Percentiles rank a stretch among this genome's conserved stretches.
phyloP scores from a whole-genome alignment of 768 basidiomycete genomes.

The Leccinum uliginosum region DNA sequence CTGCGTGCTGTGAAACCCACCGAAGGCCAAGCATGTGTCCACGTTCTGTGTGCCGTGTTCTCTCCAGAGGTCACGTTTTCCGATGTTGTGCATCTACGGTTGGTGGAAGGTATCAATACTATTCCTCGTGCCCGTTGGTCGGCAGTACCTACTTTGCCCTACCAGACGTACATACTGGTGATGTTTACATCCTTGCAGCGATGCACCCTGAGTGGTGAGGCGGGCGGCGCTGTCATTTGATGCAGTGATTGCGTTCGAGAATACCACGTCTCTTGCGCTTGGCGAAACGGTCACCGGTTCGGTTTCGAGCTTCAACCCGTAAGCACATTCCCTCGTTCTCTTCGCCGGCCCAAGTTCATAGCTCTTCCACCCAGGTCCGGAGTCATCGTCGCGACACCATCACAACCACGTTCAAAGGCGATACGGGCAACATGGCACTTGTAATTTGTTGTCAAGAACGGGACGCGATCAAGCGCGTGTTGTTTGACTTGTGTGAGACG shows the following conservation, averaged over 20 bases:
- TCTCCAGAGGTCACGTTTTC: constrained; percentile 81
- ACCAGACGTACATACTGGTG: background rate
- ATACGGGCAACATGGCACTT: constrained; percentile 74
- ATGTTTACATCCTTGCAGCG: constrained; percentile 39
- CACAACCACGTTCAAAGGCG: constrained; percentile 70
- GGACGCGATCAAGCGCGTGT: constrained; percentile 54
- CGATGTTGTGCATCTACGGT: constrained; percentile 63
- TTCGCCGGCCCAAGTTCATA: background rate
- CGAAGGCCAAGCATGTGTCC: constrained; percentile 91
- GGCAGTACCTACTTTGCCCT: constrained; percentile 45
- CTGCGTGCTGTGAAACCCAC: constrained; percentile 83
- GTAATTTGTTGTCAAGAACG: constrained; percentile 79
- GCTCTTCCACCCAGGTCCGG: constrained; percentile 53
- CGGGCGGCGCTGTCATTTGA: constrained; percentile 74
- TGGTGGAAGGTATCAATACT: constrained; percentile 83
- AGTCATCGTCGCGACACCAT: constrained; percentile 65
- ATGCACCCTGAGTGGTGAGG: constrained; percentile 70
- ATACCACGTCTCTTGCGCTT: constrained; percentile 90
- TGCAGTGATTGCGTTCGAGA: constrained; percentile 80
- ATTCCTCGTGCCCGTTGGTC: constrained; percentile 71
- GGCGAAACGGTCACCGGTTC: constrained; percentile 77
- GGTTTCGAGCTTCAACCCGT: constrained; percentile 91
- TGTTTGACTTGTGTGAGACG: constrained; percentile 82
- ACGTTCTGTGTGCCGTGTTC: constrained; percentile 86
- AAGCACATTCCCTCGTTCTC: constrained; percentile 24